Percentiles rank a stretch among this genome's conserved stretches.
phyloP scores from a whole-genome alignment of 208 protist genomes.

The Sergeia podlipaevii region DNA sequence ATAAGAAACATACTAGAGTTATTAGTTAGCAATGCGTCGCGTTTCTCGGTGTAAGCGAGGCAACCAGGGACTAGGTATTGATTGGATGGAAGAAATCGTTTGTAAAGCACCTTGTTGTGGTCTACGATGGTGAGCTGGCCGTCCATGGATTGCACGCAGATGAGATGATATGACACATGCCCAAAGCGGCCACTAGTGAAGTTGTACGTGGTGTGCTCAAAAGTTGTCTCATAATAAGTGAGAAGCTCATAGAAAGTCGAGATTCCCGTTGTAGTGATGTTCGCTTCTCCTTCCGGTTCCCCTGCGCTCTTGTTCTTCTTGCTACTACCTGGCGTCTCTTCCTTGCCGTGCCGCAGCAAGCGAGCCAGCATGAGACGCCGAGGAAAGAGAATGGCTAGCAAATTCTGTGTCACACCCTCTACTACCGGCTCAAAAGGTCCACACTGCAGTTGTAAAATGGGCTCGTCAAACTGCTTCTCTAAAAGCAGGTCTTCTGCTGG shows the following conservation, averaged over 20 bases:
- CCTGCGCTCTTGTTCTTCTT: neutral
- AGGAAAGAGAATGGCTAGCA: constrained; percentile 82
- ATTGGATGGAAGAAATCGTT: constrained; percentile 57
- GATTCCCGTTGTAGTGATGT: constrained; percentile 1
- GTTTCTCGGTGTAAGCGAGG: constrained; percentile 46
- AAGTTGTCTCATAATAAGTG: constrained; percentile 41
- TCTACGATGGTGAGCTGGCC: constrained; percentile 83
- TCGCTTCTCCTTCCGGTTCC: neutral
- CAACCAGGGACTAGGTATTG: constrained; percentile 82
- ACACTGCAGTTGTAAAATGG: constrained; percentile 85
- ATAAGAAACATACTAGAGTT: constrained; percentile 80
- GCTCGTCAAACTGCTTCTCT: constrained; percentile 80
- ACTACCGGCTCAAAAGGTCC: constrained; percentile 57
- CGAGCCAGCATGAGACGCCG: constrained; percentile 59
- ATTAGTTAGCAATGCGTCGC: constrained; percentile 70
- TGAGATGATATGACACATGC: constrained; percentile 52
- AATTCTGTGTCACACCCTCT: constrained; percentile 27
- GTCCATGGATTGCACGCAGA: constrained; percentile 93
- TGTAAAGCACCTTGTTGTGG: constrained; percentile 74
- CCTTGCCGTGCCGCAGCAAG: constrained; percentile 16
- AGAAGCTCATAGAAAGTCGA: constrained; percentile 37
- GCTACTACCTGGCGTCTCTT: neutral
- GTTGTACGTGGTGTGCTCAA: constrained; percentile 77
- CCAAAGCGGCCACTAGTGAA: constrained; percentile 81
- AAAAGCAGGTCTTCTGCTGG: constrained; percentile 68